Base-by-base conservation (phyloP, 2,329 filamentous ascomycete species). In the Colletotrichum caudatum region DNA sequence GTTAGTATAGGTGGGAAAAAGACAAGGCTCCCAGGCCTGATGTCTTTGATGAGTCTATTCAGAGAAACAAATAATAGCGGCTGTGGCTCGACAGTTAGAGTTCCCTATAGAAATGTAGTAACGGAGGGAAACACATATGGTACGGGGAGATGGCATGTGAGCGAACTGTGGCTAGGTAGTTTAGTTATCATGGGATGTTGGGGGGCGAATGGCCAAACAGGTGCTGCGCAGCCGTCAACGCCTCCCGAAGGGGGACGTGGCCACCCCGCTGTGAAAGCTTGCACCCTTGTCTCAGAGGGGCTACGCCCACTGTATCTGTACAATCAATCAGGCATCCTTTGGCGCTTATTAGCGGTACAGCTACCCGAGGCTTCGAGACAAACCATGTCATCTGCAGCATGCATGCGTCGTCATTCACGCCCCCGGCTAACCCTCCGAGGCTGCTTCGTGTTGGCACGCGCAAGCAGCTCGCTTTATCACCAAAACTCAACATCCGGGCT, bases 321-420 rank as follows among this genome's bases (percentile, higher is more conserved):
- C 70, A 35, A 41, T 62, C 18, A 20, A 29, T 46, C 51, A 35
- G 50, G 70, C 70, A 51, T 16, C 23, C 48, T 58, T 53, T 62
- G 61, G 70, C 63, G 70, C 23, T 33, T 29, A 12, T 12, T 48
- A 53, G 61, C 44, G 57, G 70, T 72, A 72, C 41, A 57, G 61
- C 66, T 72, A 72, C 70, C 66, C 39, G 48, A 14, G 44, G 46
- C 60, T 51, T 39, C 51, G 16, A 53, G 41, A 66, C 23, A 41
- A 58, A 57, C 60, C 70, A 72, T 71, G 70, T 72, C 70, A 72
- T 72, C 67, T 71, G 70, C 70, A 66, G 57, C 66, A 66, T 71
- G 61, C 70, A 72, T 66, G 70, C 70, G 70, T 72, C 67, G 70
- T 72, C 70, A 72, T 72, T 58, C 35, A 29, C 54, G 54, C 66